Evolutionary conservation across 768 basidiomycete species (phyloP).

Genomic region (Boletus reticulatus): DNA sequence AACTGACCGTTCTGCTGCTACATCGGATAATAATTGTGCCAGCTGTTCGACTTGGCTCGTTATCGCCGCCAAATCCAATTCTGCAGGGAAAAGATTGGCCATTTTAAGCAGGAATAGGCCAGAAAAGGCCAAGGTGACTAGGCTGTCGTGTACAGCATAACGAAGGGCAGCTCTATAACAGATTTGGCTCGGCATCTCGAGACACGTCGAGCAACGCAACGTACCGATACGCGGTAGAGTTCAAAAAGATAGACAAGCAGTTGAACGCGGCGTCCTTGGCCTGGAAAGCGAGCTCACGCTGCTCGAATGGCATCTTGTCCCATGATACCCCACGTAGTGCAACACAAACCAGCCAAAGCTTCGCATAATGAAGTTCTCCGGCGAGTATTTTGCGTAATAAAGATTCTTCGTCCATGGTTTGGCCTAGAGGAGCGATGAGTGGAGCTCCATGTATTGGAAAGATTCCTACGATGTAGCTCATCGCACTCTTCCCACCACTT

Average conservation of each 20-base stretch:
- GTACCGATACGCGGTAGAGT: slow-evolving; percentile 77
- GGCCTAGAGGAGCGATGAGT: slow-evolving; percentile 42
- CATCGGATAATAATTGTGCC: slow-evolving; percentile 85
- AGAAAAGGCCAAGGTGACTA: slow-evolving; percentile 89
- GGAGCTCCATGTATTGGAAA: background rate
- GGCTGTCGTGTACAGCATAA: slow-evolving; percentile 90
- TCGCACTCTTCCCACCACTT: slow-evolving; percentile 93
- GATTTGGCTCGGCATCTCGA: background rate
- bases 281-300: slow-evolving; percentile 91
- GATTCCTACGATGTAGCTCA: slow-evolving; percentile 66
- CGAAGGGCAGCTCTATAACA: slow-evolving; percentile 72
- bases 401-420: slow-evolving; percentile 81
- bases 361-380: slow-evolving; percentile 88
- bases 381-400: slow-evolving; percentile 84
- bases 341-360: slow-evolving; percentile 93
- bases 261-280: slow-evolving; percentile 90
- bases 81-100: slow-evolving; percentile 88
- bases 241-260: slow-evolving; percentile 82
- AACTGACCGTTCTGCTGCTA: slow-evolving; percentile 82
- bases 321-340: slow-evolving; percentile 88
- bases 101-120: slow-evolving; percentile 92
- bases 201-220: slow-evolving; percentile 14
- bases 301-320: slow-evolving; percentile 96
- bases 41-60: slow-evolving; percentile 87
- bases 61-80: slow-evolving; percentile 75